Evolutionary conservation across 73 alveolate species (phyloP), one percentile per base, ranked within the genome.

Genomic region (Paramecium caudatum): DNA sequence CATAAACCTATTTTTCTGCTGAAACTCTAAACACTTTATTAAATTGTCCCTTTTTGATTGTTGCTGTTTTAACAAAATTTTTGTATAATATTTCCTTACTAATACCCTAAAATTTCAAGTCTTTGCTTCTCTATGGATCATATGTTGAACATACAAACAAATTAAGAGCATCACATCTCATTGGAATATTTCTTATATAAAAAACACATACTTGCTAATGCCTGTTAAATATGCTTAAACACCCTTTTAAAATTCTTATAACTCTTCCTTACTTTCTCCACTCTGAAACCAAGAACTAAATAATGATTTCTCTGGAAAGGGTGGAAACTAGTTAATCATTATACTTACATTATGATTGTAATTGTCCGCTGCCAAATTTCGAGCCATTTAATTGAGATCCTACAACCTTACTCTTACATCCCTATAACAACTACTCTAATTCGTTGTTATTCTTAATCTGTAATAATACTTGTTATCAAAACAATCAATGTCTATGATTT

Each of bases 401-500:
- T 65, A 65, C 19, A 33, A 65, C 19, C 83, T 0, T 15, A 65
- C 83, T 16, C 39, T 15, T 3, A 65, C 83, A 65, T 65, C 83
- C 32, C 83, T 36, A 65, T 33, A 65, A 10, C 30, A 65, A 36
- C 55, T 65, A 65, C 8, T 33, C 36, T n/a, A 5, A 65, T 65
- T 65, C 15, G 32, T 65, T 65, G 83, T 65, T 7, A 65, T 65
- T 30, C 83, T 30, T 65, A 65, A 3, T 36, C 34, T 65, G 49
- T 65, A 65, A 36, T 65, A 65, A 33, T 43, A 65, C 33, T 65
- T 65, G 39, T 65, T 65, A 33, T 65, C 83, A 65, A 65, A 65
- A 3, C 55, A 30, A 32, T 65, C 83, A 2, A 65, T 65, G 17
- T 65, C 83, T 3, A 55, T 27, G 3, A 55, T 55, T 0, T 23